These are phyloP conservation scores for Nicotiana benthamiana DNA, from an alignment of 257 asterid species.

Conservation along the genomic window DNA sequence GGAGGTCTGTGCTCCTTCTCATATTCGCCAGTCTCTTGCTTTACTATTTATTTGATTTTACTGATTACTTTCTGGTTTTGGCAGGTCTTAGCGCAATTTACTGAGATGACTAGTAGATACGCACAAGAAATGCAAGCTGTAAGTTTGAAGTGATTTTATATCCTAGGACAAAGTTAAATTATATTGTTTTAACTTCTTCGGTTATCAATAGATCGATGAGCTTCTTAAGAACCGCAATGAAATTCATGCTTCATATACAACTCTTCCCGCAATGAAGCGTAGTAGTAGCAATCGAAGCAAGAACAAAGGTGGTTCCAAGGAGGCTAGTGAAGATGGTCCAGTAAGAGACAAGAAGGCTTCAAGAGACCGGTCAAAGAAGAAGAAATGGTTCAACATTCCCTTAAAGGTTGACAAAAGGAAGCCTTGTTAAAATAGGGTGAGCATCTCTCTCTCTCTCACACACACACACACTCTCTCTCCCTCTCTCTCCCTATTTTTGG, in stretches of 20 bases:
- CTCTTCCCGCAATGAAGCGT: conserved; percentile 50
- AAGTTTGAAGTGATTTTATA: conserved; percentile 24
- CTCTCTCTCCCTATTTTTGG: no score
- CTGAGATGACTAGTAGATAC: conserved; percentile 93
- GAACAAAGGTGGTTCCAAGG: conserved; percentile 47
- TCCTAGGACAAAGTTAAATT: not conserved
- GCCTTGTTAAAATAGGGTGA: conserved; percentile 49
- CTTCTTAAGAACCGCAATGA: conserved; percentile 87
- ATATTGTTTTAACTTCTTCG: not conserved
- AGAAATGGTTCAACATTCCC: conserved; percentile 80
- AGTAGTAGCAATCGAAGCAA: conserved; percentile 63
- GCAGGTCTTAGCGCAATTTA: conserved; percentile 91
- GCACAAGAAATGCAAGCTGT: conserved; percentile 95
- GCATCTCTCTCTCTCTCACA: not conserved
- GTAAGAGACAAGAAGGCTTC: conserved; percentile 47
- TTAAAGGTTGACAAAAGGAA: conserved; percentile 78
- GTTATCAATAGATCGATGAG: conserved; percentile 61
- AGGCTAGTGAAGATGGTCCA: conserved; percentile 37
- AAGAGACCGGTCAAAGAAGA: conserved; percentile 66
- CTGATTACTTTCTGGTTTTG: conserved; percentile 12
- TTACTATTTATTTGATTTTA: not conserved
- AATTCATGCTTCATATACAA: conserved; percentile 72
- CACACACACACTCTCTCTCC: no score
- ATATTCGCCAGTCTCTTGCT: not conserved
- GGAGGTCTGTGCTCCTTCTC: conserved; percentile 47